Percentiles rank a stretch among this genome's conserved stretches.
Evolutionary conservation across 345 rosid genomes (phyloP).

Genomic region (Conringia planisiliqua): DNA sequence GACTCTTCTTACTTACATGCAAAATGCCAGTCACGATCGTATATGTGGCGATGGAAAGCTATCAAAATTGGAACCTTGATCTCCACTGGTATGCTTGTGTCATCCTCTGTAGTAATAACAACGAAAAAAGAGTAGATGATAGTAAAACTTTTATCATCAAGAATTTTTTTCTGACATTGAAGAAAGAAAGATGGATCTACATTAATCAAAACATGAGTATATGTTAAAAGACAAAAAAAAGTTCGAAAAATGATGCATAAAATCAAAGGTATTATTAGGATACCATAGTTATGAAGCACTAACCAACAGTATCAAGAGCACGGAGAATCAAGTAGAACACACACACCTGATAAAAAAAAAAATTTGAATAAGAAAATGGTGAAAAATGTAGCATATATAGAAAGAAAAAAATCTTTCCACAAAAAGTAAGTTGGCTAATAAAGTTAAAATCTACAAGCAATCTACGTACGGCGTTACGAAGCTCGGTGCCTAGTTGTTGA

Average conservation of each 20-base stretch:
- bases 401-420: not conserved
- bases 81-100: constrained; percentile 70
- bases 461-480: constrained; percentile 64
- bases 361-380: not conserved
- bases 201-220: not conserved
- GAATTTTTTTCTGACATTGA: not conserved
- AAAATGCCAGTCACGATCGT: constrained; percentile 67
- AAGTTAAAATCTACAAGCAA: not conserved
- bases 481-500: constrained; percentile 74
- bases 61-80: constrained; percentile 79
- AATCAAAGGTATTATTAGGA: not conserved
- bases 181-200: not conserved
- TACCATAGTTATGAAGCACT: constrained; percentile 26
- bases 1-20: constrained; percentile 50
- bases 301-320: constrained; percentile 94
- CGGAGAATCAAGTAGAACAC: constrained; percentile 84
- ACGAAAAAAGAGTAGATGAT: not conserved
- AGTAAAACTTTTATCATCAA: not conserved
- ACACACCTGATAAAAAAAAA: constrained; percentile 51
- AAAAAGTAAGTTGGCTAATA: not conserved
- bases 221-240: not conserved
- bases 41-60: constrained; percentile 72
- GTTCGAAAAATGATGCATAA: not conserved
- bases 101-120: constrained; percentile 71
- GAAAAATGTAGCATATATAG: not conserved